Conservation (phyloP, 2,329 filamentous ascomycete species). For the Fusarium globosum region DNA sequence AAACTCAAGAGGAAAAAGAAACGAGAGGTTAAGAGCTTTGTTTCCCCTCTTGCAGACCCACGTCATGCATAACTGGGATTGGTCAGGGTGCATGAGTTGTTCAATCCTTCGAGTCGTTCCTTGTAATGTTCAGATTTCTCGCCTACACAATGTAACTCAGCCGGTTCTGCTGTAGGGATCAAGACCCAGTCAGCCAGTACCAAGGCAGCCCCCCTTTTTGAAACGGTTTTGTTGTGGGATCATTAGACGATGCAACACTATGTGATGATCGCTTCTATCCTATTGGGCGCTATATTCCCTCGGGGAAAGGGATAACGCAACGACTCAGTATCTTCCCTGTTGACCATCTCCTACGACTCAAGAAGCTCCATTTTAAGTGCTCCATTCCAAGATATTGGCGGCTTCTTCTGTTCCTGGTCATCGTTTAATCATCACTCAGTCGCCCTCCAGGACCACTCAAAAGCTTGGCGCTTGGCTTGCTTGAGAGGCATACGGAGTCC, state of each 20-base stretch:
- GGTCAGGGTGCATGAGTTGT: neutral
- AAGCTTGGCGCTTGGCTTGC: neutral
- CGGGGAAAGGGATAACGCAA: slow-evolving; percentile 15
- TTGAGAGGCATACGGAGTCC: neutral
- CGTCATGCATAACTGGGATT: neutral
- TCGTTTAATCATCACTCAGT: neutral
- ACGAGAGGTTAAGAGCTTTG: neutral
- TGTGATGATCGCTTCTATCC: slow-evolving; percentile 4
- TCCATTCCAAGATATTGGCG: neutral
- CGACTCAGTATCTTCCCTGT: neutral
- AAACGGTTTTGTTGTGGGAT: slow-evolving; percentile 3
- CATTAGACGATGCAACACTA: neutral
- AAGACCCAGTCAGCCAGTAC: neutral
- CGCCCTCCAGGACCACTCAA: neutral
- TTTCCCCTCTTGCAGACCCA: neutral
- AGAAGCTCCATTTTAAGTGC: neutral
- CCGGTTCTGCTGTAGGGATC: neutral
- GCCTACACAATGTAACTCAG: neutral
- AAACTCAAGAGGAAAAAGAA: neutral
- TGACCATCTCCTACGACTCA: neutral
- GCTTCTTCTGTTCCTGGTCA: neutral
- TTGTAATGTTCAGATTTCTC: neutral
- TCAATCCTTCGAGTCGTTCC: neutral
- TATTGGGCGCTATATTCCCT: neutral
- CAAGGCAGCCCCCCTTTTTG: slow-evolving; percentile 5